Evolutionary conservation across 306 rosid species (phyloP).

Genomic region (Rosa lucieae): DNA sequence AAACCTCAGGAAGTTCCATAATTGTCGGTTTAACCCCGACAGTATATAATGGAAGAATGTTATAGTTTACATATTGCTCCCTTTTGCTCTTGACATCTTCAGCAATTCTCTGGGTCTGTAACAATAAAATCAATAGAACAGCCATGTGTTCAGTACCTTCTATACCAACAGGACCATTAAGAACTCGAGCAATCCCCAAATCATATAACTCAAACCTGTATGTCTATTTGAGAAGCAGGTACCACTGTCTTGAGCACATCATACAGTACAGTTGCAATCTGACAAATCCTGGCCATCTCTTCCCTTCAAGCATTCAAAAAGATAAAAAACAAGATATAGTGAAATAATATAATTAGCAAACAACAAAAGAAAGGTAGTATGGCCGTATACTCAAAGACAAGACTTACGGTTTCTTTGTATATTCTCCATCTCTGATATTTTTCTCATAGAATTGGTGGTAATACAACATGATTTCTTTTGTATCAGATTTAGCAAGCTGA

Average conservation of each 20-base stretch:
- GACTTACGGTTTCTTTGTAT: conserved; percentile 76
- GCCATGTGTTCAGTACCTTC: conserved; percentile 10
- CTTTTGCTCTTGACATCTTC: conserved; percentile 61
- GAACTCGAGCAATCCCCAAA: conserved; percentile 20
- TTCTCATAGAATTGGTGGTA: conserved; percentile 63
- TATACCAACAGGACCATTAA: conserved; percentile 12
- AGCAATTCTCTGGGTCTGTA: conserved; percentile 64
- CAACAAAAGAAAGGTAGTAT: conserved; percentile 13
- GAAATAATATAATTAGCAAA: conserved; percentile 15
- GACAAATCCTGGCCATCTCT: conserved; percentile 81
- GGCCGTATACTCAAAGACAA: conserved; percentile 30
- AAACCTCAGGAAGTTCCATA: conserved; percentile 93
- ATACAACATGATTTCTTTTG: conserved; percentile 53
- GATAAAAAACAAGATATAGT: not conserved
- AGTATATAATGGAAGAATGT: conserved; percentile 86
- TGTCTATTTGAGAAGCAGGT: conserved; percentile 35
- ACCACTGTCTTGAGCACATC: conserved; percentile 72
- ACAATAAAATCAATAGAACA: conserved; percentile 28
- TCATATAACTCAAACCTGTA: conserved; percentile 48
- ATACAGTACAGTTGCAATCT: conserved; percentile 74
- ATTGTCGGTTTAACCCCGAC: conserved; percentile 81
- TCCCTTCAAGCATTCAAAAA: conserved; percentile 58
- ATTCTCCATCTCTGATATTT: conserved; percentile 62
- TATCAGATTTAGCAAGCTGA: conserved; percentile 36
- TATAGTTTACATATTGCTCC: conserved; percentile 66